Conservation (phyloP, 176 grass and related monocot species). For the Zoysia japonica region DNA sequence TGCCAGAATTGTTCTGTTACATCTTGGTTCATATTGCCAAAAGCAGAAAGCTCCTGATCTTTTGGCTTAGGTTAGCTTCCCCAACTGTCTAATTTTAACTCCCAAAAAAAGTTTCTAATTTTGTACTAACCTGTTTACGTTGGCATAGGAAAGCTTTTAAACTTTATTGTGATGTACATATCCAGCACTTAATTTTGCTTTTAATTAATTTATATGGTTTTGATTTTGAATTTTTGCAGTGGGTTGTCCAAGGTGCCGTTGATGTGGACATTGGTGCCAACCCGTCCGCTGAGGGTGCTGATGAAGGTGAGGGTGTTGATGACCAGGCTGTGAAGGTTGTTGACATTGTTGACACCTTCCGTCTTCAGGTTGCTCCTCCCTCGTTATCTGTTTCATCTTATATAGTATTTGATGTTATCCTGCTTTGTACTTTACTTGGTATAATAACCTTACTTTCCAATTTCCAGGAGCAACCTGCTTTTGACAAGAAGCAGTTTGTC, state of each 20-base stretch:
- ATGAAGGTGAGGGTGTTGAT: constrained; percentile 83
- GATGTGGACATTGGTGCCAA: constrained; percentile 96
- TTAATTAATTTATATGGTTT: background rate
- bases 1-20: background rate
- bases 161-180: background rate
- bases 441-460: background rate
- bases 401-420: background rate
- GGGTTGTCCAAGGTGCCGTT: constrained; percentile 70
- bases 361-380: constrained; percentile 62
- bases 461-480: constrained; percentile 79
- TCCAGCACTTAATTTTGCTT: background rate
- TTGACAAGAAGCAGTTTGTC: constrained; percentile 85
- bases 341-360: constrained; percentile 92
- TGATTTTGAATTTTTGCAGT: constrained; percentile 45
- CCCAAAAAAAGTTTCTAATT: too few species aligned
- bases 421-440: background rate
- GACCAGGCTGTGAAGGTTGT: constrained; percentile 69
- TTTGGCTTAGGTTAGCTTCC: background rate
- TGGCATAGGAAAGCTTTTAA: too few species aligned
- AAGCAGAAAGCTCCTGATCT: background rate
- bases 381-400: background rate
- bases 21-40: background rate
- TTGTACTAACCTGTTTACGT: too few species aligned
- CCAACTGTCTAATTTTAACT: background rate
- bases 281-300: constrained; percentile 76